These are phyloP conservation scores for Sporothrix brunneoviolacea DNA, from an alignment of 2,329 filamentous ascomycete species.

Conservation along the genomic window DNA sequence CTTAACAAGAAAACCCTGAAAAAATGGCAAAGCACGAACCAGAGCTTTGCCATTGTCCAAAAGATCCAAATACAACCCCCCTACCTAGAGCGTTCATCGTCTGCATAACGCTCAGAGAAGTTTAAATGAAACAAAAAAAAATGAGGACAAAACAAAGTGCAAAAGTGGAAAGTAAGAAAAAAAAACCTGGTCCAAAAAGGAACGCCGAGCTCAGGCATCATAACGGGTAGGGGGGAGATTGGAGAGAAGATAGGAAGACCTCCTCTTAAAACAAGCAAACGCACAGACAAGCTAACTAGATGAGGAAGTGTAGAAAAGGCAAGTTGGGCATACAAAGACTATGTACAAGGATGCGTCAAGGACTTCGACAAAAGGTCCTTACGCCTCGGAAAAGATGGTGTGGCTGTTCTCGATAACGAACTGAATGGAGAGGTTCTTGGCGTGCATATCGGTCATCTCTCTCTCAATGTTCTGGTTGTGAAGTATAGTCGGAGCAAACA, in stretches of 20 bases:
- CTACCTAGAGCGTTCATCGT: background rate
- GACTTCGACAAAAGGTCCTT: background rate
- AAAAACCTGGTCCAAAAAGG: background rate
- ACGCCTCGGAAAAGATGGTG: conserved; percentile 61
- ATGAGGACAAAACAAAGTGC: background rate
- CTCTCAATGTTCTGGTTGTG: conserved; percentile 80
- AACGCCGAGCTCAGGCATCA: background rate
- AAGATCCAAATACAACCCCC: background rate
- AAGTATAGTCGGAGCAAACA: conserved; percentile 98
- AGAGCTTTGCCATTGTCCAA: background rate
- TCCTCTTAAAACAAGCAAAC: no score
- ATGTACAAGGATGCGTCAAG: conserved; percentile 6
- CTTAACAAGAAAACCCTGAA: background rate
- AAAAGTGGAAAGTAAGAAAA: background rate
- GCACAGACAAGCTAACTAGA: no score
- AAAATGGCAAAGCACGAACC: background rate
- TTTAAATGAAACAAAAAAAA: background rate
- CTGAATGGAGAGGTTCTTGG: conserved; percentile 86
- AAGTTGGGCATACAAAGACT: background rate
- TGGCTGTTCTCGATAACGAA: conserved; percentile 88
- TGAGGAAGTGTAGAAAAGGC: no score
- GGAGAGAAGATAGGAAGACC: conserved; percentile 1
- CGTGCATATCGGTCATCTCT: conserved; percentile 93
- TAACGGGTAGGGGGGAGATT: background rate
- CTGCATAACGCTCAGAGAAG: background rate